Evolutionary conservation across 495 filamentous ascomycete genomes (phyloP), one percentile per base, ranked within the genome.

Genomic region (Penicillium cataractarum): DNA sequence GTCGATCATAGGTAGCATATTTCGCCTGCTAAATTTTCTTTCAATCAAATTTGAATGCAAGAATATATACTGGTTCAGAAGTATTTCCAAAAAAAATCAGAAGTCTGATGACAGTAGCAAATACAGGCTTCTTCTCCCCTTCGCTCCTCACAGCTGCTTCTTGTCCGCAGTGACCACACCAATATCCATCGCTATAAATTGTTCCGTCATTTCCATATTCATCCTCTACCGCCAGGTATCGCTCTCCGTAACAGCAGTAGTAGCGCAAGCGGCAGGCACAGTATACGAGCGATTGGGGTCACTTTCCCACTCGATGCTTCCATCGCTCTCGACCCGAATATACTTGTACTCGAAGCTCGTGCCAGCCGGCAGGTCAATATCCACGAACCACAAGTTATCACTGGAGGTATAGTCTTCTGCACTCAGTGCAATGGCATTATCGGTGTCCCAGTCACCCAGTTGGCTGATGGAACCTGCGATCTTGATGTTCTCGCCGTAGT

Each of bases 261-360:
- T 71, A 2, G 63, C 70, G 70, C 87, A 87, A 15, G 66, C 74
- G 4, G 66, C 63, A 0, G 85, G 77, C 15, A 90, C 84, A 0
- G 82, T 84, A 63, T 82, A 87, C 6, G 69, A 74, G 46, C 82
- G 81, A 66, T 93, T 90, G 0, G 86, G 82, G 68, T 88, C 86
- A 32, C 80, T 76, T 72, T 91, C 88, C 89, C 88, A 91, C 21
- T 63, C 73, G 1, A 89, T 76, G 2, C 71, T 69, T 4, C 86
- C 84, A 68, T 86, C 80, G 3, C 74, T 69, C 51, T 79, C 75
- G 35, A 87, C 76, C 8, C 82, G 81, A 60, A 92, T 84, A 65
- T 84, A 93, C 76, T 92, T 92, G 68, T 91, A 92, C 71, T 87
- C 62, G 31, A 92, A 78, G 7, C 62, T 67, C 46, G 76, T 73